These are phyloP conservation scores for Sporothrix phasma DNA, from an alignment of 2,329 filamentous ascomycete species.

Conservation along the genomic window DNA sequence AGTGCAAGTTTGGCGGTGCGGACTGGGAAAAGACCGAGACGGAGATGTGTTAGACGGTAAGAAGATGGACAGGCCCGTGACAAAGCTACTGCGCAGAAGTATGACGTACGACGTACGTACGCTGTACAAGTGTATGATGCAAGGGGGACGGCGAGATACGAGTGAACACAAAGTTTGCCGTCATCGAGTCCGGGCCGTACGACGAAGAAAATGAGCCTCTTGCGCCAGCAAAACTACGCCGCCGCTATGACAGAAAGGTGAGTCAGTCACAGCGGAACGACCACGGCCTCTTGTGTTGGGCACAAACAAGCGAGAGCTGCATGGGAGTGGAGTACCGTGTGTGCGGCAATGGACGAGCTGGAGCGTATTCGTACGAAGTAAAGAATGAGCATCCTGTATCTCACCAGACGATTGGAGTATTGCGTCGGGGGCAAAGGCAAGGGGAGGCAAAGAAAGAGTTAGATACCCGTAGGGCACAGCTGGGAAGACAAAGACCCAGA, in stretches of 20 bases:
- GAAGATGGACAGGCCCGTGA: not conserved
- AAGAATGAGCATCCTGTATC: no score
- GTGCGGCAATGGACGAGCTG: no score
- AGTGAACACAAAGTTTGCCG: no score
- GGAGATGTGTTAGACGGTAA: not conserved
- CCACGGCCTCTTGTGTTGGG: not conserved
- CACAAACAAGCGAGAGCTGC: not conserved
- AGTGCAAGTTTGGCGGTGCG: not conserved
- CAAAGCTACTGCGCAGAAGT: no score
- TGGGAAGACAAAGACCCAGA: not conserved
- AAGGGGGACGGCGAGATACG: not conserved
- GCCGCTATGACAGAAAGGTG: not conserved
- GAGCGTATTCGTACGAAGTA: no score
- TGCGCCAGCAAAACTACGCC: not conserved
- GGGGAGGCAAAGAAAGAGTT: no score
- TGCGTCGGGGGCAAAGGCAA: no score
- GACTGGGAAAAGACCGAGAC: slow-evolving; percentile 1
- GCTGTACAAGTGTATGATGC: not conserved
- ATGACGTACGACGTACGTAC: no score
- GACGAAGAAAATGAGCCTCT: not conserved
- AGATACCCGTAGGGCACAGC: no score
- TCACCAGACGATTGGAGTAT: no score
- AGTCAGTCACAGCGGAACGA: not conserved
- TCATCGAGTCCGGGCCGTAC: not conserved
- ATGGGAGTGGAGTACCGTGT: not conserved